Percentiles rank a stretch among this genome's conserved stretches.
phyloP scores from a whole-genome alignment of 495 filamentous ascomycete species.

The Tuber calosporum region DNA sequence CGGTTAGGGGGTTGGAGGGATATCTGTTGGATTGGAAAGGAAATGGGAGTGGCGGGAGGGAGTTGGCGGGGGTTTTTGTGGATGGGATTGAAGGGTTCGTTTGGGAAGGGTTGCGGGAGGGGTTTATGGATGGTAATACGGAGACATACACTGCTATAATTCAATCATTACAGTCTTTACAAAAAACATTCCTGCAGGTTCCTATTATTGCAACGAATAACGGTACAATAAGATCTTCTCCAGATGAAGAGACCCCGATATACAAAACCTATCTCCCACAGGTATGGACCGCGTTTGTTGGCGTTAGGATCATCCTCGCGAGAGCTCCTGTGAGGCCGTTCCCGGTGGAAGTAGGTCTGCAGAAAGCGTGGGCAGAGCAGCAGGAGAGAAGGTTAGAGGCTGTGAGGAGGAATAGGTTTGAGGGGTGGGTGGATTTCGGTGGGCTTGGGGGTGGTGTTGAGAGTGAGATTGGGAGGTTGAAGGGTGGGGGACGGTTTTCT shows the following conservation, averaged over 20 bases:
- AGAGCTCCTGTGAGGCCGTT: background rate
- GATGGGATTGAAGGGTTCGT: constrained; percentile 3
- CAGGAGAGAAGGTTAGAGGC: constrained; percentile 1
- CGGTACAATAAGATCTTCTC: background rate
- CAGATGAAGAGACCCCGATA: background rate
- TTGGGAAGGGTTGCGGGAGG: constrained; percentile 4
- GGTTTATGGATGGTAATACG: background rate
- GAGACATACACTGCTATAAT: background rate
- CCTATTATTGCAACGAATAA: background rate
- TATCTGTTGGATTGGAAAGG: constrained; percentile 10
- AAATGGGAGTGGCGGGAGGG: background rate
- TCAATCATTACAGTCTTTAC: background rate
- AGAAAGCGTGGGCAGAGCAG: background rate
- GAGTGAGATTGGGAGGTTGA: constrained; percentile 1
- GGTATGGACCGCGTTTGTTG: background rate
- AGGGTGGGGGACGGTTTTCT: constrained; percentile 2
- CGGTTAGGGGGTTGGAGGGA: constrained; percentile 3
- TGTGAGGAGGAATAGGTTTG: background rate
- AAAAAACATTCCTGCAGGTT: background rate
- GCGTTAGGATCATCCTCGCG: constrained; percentile 1
- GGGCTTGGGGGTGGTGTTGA: constrained; percentile 5
- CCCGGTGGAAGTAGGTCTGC: background rate
- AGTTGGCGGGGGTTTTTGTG: background rate
- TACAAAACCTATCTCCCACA: background rate
- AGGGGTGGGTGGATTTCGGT: background rate